Base-by-base conservation (phyloP, 176 grass and related monocot genomes). In the Hordeum marinum region DNA sequence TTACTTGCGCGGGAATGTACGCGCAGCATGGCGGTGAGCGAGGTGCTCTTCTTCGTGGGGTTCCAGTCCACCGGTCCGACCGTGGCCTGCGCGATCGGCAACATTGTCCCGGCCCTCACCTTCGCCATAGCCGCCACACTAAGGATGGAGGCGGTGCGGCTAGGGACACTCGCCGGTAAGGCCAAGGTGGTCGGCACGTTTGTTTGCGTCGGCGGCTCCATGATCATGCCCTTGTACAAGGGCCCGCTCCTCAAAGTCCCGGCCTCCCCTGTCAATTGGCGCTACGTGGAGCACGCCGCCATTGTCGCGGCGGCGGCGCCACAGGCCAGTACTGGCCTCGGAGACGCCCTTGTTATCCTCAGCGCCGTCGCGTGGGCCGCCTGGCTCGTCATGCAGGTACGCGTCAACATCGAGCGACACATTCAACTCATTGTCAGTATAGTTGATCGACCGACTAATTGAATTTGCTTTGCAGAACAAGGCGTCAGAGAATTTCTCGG, bases 341-440 rank as follows among this genome's bases (percentile, higher is more conserved):
- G 95, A 5, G 91, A 92, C 73, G 24, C 77, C 0, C 87, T 98
- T n/a, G 63, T 95, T 87, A 93, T 98, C 72, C 77, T 57, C n/a
- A 95, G 93, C 83, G 91, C 91, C 82, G 73, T 83, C 61, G 75
- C 91, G 0, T 94, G 93, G 93, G 84, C 95, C 45, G 10, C 88
- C 52, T 98, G 95, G 95, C 90, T 98, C 85, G 80, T 98, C 77
- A n/a, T n/a, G n/a, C n/a, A n/a, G n/a, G n/a, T n/a, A n/a, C n/a
- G n/a, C n/a, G n/a, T n/a, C n/a, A n/a, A n/a, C n/a, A n/a, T n/a
- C n/a, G n/a, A n/a, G n/a, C n/a, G n/a, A n/a, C n/a, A n/a, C n/a
- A n/a, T n/a, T n/a, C n/a, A n/a, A n/a, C n/a, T n/a, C n/a, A n/a
- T n/a, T n/a, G n/a, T n/a, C n/a, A n/a, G n/a, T n/a, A n/a, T n/a